Percentiles rank a stretch among this genome's conserved stretches.
These are phyloP conservation scores for Talaromyces sp. DNA, from an alignment of 2,329 filamentous ascomycete genomes.

Conservation along the genomic window DNA sequence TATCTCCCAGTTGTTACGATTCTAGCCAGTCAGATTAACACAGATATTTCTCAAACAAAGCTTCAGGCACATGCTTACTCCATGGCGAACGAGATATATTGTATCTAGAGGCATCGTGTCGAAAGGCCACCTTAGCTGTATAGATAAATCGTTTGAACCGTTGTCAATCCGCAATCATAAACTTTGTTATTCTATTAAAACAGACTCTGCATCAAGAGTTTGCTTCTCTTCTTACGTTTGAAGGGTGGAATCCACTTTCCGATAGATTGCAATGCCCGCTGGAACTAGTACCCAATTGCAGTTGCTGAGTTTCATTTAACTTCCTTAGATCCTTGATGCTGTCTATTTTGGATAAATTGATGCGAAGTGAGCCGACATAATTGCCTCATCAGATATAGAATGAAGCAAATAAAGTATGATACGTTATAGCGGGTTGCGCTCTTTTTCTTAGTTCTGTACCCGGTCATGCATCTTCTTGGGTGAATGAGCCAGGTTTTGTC, in stretches of 20 bases:
- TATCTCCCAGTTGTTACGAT: constrained; percentile 85
- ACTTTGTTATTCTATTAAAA: background rate
- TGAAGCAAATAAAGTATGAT: background rate
- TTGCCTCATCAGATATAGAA: background rate
- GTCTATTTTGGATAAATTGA: background rate
- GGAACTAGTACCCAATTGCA: background rate
- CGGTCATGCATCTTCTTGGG: background rate
- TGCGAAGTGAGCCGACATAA: background rate
- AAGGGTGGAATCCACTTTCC: background rate
- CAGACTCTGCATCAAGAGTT: background rate
- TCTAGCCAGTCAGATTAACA: constrained; percentile 52
- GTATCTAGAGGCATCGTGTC: constrained; percentile 60
- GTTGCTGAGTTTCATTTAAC: background rate
- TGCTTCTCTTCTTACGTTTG: background rate
- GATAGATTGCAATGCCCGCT: background rate
- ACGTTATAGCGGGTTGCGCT: background rate
- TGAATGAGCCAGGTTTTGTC: background rate
- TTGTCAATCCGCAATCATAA: background rate
- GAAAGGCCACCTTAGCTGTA: background rate
- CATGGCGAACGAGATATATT: constrained; percentile 71
- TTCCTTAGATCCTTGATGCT: background rate
- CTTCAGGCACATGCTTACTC: constrained; percentile 52
- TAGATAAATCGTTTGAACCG: background rate
- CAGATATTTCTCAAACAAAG: background rate
- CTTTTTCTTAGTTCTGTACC: background rate